Evolutionary conservation across 192 early-diverging fungal genomes (phyloP), one percentile per base, ranked within the genome.

Genomic region (Umbelopsis isabellina): DNA sequence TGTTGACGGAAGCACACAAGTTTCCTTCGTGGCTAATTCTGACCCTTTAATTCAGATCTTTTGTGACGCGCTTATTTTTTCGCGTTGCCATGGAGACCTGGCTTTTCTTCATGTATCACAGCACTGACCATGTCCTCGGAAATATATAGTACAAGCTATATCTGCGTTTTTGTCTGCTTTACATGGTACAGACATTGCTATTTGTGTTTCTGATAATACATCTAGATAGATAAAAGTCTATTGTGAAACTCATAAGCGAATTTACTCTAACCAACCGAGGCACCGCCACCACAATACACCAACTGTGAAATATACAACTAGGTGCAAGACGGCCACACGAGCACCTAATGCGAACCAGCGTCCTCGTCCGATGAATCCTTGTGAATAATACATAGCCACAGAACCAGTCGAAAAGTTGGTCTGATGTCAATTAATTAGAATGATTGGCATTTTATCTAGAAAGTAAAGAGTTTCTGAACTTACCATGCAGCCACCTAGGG

Each of bases 231-330:
- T n/a, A 41, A 6, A 41, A 41, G 37, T 41, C 37, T 41, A 41
- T 41, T 41, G 37, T 41, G 2, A 41, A 41, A 41, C 1, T 41
- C 37, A 41, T 10, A 41, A 41, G 5, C 10, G 2, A 41, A 9
- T 41, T 41, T 10, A n/a, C 37, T 66, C 84, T 66, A 53, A 79
- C 88, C 88, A 91, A 23, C 88, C 91, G 20, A 93, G 70, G 6
- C 90, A 12, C 69, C 84, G 89, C 89, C 88, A 92, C 90, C 91
- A 94, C 0, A 75, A 13, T 61, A 91, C 47, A 2, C 92, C 92
- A 2, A 88, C 79, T 1, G 90, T 87, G 23, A 86, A 83, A 66
- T 84, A 86, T 0, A 91, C 71, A 37, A 48, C 21, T 0, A 94
- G 46, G 61, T 86, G 84, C 0, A 90, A 65, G 1, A 84, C 25